Evolutionary conservation across 176 grass and related monocot genomes (phyloP).

Genomic region (Thalia dealbata): DNA sequence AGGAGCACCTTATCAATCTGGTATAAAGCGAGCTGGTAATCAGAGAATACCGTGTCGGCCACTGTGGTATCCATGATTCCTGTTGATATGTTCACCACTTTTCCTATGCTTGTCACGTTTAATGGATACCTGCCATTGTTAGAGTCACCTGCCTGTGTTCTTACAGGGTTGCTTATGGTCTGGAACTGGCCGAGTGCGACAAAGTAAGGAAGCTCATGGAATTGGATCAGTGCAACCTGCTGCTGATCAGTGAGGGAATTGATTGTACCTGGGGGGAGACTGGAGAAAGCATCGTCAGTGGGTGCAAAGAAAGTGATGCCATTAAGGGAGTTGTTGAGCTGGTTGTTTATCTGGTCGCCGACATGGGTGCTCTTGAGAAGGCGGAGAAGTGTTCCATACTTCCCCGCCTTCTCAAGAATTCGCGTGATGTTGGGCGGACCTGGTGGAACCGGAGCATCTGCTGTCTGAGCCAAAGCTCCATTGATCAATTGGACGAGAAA

Average conservation of each 20-base stretch:
- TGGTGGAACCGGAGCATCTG: slow-evolving; percentile 26
- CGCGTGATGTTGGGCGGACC: slow-evolving; percentile 68
- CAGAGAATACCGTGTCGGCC: slow-evolving; percentile 42
- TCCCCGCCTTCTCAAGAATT: slow-evolving; percentile 67
- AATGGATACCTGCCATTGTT: slow-evolving; percentile 56
- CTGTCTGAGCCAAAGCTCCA: slow-evolving; percentile 13
- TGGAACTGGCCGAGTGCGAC: slow-evolving; percentile 59
- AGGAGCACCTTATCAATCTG: slow-evolving; percentile 71
- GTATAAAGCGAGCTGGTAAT: slow-evolving; percentile 58
- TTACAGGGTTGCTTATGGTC: slow-evolving; percentile 85
- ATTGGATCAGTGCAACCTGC: slow-evolving; percentile 76
- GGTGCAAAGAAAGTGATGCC: slow-evolving; percentile 90
- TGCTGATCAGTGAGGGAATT: slow-evolving; percentile 78
- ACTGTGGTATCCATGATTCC: slow-evolving; percentile 76
- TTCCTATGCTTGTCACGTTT: slow-evolving; percentile 53
- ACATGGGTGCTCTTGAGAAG: slow-evolving; percentile 53
- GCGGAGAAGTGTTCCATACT: slow-evolving; percentile 69
- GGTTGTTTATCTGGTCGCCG: slow-evolving; percentile 80
- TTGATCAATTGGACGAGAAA: background rate
- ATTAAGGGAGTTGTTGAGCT: slow-evolving; percentile 58
- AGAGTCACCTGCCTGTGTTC: slow-evolving; percentile 70
- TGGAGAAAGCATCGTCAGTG: slow-evolving; percentile 82
- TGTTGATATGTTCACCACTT: slow-evolving; percentile 72
- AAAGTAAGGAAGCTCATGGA: slow-evolving; percentile 55
- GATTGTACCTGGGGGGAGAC: slow-evolving; percentile 59